A percentile compares a stretch with the other conserved stretches of the same genome.
phyloP scores from a whole-genome alignment of 495 filamentous ascomycete species.

The Hypoxylon trugodes region DNA sequence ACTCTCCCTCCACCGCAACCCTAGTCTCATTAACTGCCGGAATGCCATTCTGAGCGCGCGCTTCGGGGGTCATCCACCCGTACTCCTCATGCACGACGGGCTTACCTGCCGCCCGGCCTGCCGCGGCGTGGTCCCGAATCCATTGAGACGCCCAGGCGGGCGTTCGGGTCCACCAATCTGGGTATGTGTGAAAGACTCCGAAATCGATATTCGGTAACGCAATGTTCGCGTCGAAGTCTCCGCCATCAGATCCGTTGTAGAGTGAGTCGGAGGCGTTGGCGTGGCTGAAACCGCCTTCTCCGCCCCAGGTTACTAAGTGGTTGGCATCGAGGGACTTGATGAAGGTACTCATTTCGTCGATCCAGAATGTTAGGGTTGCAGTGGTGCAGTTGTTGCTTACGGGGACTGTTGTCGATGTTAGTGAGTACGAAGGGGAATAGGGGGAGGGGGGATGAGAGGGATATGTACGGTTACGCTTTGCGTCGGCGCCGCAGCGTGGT shows the following conservation, averaged over 20 bases:
- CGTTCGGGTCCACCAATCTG: conserved; percentile 50
- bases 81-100: conserved; percentile 71
- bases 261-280: conserved; percentile 12
- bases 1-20: conserved; percentile 59
- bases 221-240: conserved; percentile 67
- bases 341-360: conserved; percentile 63
- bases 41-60: conserved; percentile 31
- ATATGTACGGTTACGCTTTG: conserved; percentile 48
- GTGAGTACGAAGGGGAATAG: no score
- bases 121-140: conserved; percentile 65
- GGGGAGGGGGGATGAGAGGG: no score
- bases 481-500: conserved; percentile 67
- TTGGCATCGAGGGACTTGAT: conserved; percentile 69
- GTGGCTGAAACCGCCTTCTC: conserved; percentile 58
- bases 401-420: no score
- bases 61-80: conserved; percentile 28
- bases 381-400: conserved; percentile 53
- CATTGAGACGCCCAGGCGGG: conserved; percentile 59
- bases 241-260: conserved; percentile 63
- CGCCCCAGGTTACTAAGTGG: conserved; percentile 75
- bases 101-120: conserved; percentile 63
- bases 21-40: conserved; percentile 6
- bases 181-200: conserved; percentile 71
- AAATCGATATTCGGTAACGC: conserved; percentile 63
- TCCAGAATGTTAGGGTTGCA: conserved; percentile 69